phyloP scores from a whole-genome alignment of 2,329 filamentous ascomycete genomes.

The Myrmaecium sp. region DNA sequence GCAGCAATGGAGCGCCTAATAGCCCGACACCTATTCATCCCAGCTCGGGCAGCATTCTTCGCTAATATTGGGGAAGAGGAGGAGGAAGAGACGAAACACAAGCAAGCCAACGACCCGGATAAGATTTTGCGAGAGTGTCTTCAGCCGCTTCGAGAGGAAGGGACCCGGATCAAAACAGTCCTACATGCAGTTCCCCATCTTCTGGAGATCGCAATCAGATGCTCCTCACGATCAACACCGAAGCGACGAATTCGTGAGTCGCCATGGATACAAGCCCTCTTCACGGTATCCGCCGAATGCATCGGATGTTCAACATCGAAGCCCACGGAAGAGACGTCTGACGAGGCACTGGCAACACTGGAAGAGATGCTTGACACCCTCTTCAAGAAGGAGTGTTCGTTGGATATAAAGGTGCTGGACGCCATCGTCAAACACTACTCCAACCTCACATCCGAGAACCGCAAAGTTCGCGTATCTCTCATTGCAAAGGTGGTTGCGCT shows the following conservation, averaged over 20 bases:
- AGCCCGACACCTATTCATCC: conserved; percentile 25
- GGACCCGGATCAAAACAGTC: too few relatives aligned
- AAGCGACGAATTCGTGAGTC: conserved; percentile 22
- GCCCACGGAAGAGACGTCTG: conserved; percentile 6
- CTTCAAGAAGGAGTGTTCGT: conserved; percentile 9
- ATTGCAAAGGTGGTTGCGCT: conserved; percentile 16
- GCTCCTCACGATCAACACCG: conserved; percentile 21
- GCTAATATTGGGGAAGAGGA: conserved; percentile 4
- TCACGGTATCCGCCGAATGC: conserved; percentile 20
- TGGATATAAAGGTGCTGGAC: conserved; percentile 13
- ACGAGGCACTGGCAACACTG: conserved; percentile 6
- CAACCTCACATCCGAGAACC: conserved; percentile 9
- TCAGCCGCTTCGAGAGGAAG: conserved; percentile 12
- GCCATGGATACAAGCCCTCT: conserved; percentile 27
- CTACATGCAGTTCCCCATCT: too few relatives aligned
- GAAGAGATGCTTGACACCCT: conserved; percentile 12
- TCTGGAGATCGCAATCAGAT: conserved; percentile 24
- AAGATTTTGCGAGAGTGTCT: conserved; percentile 10
- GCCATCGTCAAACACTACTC: conserved; percentile 19
- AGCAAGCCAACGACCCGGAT: conserved; percentile 5
- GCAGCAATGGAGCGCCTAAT: conserved; percentile 21
- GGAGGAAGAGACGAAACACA: conserved; percentile 1
- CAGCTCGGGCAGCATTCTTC: conserved; percentile 22
- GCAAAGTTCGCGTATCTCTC: conserved; percentile 13
- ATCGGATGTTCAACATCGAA: conserved; percentile 12